Evolutionary conservation across 495 filamentous ascomycete species (phyloP).

Genomic region (Lasiosphaeria hispida): DNA sequence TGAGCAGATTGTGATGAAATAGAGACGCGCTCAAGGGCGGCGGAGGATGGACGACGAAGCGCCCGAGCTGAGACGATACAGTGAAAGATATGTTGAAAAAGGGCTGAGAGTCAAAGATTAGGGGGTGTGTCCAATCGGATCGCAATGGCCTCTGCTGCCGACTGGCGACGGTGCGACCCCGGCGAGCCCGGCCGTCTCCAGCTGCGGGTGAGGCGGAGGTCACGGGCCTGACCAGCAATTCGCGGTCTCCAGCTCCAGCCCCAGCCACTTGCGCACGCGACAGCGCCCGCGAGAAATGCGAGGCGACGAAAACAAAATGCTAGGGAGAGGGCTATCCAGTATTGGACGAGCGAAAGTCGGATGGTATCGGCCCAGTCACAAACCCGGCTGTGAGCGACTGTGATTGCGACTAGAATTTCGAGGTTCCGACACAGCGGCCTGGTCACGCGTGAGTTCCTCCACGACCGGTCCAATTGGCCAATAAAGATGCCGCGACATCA

Average conservation of each 20-base stretch:
- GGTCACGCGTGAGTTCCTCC: slow-evolving; percentile 26
- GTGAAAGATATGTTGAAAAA: neutral
- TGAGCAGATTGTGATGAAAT: neutral
- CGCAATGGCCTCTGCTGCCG: too few species aligned
- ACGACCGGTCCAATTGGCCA: slow-evolving; percentile 13
- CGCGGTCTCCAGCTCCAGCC: too few species aligned
- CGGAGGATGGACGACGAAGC: neutral
- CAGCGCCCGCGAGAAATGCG: too few species aligned
- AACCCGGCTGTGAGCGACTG: slow-evolving; percentile 12
- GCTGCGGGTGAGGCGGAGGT: too few species aligned
- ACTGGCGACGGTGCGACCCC: neutral
- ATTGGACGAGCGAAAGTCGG: neutral
- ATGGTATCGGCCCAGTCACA: slow-evolving; percentile 1
- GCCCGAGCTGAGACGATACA: too few species aligned
- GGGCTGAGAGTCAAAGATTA: too few species aligned
- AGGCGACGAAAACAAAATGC: too few species aligned
- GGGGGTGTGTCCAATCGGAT: too few species aligned
- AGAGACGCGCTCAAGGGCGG: neutral
- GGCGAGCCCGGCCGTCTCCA: neutral
- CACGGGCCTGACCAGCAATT: too few species aligned
- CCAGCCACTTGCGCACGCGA: too few species aligned
- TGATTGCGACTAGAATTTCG: neutral
- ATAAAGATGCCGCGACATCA: slow-evolving; percentile 18
- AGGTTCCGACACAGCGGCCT: slow-evolving; percentile 9
- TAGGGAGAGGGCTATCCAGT: neutral